Conservation (phyloP, 176 grass and related monocot genomes). For the Eremochloa ophiuroides region DNA sequence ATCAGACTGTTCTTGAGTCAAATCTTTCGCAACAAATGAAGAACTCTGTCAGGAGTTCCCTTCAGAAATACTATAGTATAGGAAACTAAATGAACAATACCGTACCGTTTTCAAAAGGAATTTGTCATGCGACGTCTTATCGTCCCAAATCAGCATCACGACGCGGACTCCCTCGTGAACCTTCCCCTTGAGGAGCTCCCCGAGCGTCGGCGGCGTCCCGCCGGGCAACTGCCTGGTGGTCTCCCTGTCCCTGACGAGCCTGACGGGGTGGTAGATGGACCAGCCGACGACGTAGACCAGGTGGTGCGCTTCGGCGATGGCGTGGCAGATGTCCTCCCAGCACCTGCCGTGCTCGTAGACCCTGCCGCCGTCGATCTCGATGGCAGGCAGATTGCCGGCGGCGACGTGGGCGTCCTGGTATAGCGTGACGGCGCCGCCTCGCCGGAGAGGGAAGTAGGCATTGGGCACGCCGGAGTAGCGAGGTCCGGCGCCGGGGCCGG, state of each 20-base stretch:
- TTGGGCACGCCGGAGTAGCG: conserved; percentile 48
- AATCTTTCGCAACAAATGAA: no score
- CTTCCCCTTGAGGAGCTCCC: conserved; percentile 77
- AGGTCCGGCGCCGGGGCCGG: conserved; percentile 31
- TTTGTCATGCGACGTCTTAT: conserved; percentile 93
- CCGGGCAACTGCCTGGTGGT: conserved; percentile 40
- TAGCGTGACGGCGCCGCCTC: conserved; percentile 46
- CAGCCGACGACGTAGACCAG: conserved; percentile 66
- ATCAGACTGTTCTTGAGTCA: conserved; percentile 29
- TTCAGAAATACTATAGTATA: no score
- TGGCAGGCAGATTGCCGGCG: conserved; percentile 26
- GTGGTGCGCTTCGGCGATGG: conserved; percentile 63
- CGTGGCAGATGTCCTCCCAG: conserved; percentile 79
- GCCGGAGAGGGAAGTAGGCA: conserved; percentile 57
- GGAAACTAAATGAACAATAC: no score
- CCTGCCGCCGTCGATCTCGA: conserved; percentile 44
- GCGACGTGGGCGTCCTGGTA: conserved; percentile 75
- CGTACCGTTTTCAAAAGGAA: conserved; percentile 95
- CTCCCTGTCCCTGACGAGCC: conserved; percentile 44
- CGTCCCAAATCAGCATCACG: conserved; percentile 90
- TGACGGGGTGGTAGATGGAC: conserved; percentile 61
- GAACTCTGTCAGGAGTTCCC: no score
- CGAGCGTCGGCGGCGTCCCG: conserved; percentile 34
- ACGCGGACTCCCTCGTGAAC: conserved; percentile 83
- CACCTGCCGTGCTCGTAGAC: conserved; percentile 47